Evolutionary conservation across 2,329 filamentous ascomycete genomes (phyloP).

Genomic region (Metarhizium album): DNA sequence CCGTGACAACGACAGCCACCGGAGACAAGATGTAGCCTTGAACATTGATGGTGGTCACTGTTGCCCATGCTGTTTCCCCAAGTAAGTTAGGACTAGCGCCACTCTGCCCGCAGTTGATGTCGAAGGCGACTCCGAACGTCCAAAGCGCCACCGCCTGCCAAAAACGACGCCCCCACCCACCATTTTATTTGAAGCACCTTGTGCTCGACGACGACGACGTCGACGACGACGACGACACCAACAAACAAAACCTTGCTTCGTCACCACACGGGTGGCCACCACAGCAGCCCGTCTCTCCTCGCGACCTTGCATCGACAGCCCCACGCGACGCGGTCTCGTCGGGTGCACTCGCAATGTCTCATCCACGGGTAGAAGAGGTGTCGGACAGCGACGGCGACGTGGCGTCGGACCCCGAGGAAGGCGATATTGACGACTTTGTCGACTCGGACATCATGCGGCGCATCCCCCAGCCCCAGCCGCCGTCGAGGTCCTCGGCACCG

Average conservation of each 20-base stretch:
- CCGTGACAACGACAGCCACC: too few species aligned
- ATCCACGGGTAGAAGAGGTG: constrained; percentile 86
- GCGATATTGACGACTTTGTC: constrained; percentile 60
- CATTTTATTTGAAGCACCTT: too few species aligned
- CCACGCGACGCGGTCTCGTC: neutral
- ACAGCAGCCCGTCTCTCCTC: neutral
- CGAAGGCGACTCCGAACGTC: too few species aligned
- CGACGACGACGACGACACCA: too few species aligned
- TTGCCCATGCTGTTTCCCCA: too few species aligned
- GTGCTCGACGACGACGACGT: too few species aligned
- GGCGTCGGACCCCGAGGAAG: constrained; percentile 72
- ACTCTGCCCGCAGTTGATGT: too few species aligned
- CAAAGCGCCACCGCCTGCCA: too few species aligned
- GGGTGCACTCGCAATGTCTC: constrained; percentile 49
- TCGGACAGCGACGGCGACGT: constrained; percentile 62
- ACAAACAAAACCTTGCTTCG: neutral
- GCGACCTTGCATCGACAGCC: neutral
- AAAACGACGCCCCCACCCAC: too few species aligned
- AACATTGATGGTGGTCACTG: too few species aligned
- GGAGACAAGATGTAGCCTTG: too few species aligned
- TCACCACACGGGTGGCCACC: neutral
- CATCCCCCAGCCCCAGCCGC: constrained; percentile 20
- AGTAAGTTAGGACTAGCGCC: too few species aligned
- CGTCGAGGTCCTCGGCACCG: constrained; percentile 3
- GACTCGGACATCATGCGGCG: constrained; percentile 46